Conservation (phyloP, 129 eudicot genomes). For the Flaveria linearis region DNA sequence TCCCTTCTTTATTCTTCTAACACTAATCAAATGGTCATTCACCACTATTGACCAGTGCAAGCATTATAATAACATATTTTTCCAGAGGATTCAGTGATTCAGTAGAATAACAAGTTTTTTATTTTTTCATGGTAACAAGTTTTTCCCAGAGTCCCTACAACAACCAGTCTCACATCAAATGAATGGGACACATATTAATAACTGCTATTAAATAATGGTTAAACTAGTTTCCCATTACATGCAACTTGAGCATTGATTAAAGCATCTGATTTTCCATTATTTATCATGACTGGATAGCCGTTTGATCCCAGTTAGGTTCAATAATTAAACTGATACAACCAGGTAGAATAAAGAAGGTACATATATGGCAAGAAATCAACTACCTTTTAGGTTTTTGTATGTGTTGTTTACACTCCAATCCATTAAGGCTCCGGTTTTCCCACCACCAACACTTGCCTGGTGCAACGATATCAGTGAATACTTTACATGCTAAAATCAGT, state of each 20-base stretch:
- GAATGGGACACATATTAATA: background rate
- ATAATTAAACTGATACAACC: background rate
- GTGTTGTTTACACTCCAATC: conserved; percentile 69
- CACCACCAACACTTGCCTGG: conserved; percentile 53
- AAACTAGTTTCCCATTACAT: background rate
- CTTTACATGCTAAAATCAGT: conserved; percentile 11
- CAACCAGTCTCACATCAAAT: background rate
- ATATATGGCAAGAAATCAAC: conserved; percentile 15
- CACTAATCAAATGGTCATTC: background rate
- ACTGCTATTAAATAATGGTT: background rate
- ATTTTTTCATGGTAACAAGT: background rate
- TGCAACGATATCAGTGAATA: conserved; percentile 22
- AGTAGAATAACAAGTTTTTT: background rate
- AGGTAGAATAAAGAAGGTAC: background rate
- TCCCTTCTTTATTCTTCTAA: background rate
- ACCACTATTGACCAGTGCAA: background rate
- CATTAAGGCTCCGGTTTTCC: conserved; percentile 53
- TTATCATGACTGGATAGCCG: background rate
- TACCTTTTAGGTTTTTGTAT: conserved; percentile 72
- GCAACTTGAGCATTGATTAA: conserved; percentile 12
- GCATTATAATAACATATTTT: background rate
- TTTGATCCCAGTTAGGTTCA: conserved; percentile 5
- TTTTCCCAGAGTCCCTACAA: background rate
- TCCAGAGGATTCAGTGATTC: background rate
- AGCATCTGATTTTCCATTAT: conserved; percentile 14